Conservation (phyloP, 2,329 filamentous ascomycete genomes). For the Volutella citrinella region DNA sequence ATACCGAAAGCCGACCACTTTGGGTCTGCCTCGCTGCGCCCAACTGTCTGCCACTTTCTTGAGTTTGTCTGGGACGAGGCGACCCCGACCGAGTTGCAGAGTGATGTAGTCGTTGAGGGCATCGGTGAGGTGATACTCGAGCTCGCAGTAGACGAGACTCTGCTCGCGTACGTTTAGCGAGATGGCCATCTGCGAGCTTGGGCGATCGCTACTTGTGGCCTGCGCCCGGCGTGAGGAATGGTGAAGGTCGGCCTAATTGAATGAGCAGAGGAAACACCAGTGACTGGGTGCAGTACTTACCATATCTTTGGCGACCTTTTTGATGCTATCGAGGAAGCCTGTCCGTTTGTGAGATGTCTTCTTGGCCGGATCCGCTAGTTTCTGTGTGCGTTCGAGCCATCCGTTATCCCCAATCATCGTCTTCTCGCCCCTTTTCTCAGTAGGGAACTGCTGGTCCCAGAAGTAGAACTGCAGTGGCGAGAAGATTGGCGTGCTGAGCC, state of each 20-base stretch:
- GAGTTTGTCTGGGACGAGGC: constrained; percentile 48
- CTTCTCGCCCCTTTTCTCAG: constrained; percentile 43
- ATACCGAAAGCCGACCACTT: constrained; percentile 56
- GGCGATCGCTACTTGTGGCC: constrained; percentile 26
- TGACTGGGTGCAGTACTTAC: constrained; percentile 40
- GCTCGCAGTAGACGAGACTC: constrained; percentile 56
- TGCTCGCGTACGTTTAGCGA: constrained; percentile 56
- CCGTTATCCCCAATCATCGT: constrained; percentile 53
- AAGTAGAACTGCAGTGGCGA: constrained; percentile 44
- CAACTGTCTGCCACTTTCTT: constrained; percentile 50
- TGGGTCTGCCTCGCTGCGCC: constrained; percentile 50
- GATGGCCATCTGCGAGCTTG: constrained; percentile 37
- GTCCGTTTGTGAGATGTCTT: constrained; percentile 35
- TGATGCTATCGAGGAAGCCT: constrained; percentile 44
- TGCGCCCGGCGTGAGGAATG: constrained; percentile 31
- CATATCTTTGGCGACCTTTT: constrained; percentile 53
- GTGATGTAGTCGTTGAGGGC: constrained; percentile 52
- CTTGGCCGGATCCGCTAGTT: constrained; percentile 17
- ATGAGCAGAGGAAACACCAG: too few species aligned
- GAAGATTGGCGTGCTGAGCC: constrained; percentile 31
- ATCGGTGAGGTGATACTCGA: constrained; percentile 52
- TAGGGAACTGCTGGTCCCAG: constrained; percentile 35
- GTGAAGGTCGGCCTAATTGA: constrained; percentile 35
- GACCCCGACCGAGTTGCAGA: constrained; percentile 52
- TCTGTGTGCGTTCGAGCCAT: constrained; percentile 50